A percentile compares a stretch with the other conserved stretches of the same genome.
Conservation (phyloP, 257 asterid genomes). For the Ilex aquifolium region DNA sequence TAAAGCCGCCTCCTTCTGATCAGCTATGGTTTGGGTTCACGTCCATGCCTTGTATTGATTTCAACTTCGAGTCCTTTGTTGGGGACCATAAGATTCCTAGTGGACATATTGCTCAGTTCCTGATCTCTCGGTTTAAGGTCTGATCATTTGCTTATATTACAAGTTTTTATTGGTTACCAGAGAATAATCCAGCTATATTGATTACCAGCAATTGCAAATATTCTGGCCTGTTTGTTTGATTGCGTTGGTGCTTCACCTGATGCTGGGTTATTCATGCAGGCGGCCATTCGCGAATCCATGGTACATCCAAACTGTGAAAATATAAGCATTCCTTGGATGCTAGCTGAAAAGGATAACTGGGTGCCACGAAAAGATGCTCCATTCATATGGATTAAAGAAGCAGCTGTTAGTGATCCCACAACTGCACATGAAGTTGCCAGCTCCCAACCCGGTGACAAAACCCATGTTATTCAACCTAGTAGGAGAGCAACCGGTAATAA, state of each 20-base stretch:
- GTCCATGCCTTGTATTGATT: constrained; percentile 83
- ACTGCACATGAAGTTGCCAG: constrained; percentile 31
- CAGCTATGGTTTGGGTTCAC: constrained; percentile 89
- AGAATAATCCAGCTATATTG: neutral
- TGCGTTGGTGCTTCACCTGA: no score
- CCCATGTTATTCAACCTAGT: constrained; percentile 24
- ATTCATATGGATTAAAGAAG: constrained; percentile 66
- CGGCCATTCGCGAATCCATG: constrained; percentile 71
- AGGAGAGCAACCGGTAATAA: constrained; percentile 19
- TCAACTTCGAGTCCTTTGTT: constrained; percentile 70
- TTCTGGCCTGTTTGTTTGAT: no score
- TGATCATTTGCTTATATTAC: constrained; percentile 17
- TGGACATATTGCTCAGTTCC: constrained; percentile 61
- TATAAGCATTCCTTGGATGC: constrained; percentile 71
- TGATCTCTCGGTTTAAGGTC: constrained; percentile 83
- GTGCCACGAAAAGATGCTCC: constrained; percentile 71
- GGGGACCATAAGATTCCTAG: constrained; percentile 86
- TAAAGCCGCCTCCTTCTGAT: constrained; percentile 98
- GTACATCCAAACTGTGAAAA: constrained; percentile 84
- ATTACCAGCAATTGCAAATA: no score
- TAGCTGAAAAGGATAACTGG: constrained; percentile 93
- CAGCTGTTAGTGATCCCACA: constrained; percentile 25
- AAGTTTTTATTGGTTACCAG: neutral
- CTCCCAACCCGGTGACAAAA: constrained; percentile 33
- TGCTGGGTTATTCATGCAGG: constrained; percentile 40